These are phyloP conservation scores for Alopecurus myosuroides DNA, from an alignment of 176 grass and related monocot genomes.

Conservation along the genomic window DNA sequence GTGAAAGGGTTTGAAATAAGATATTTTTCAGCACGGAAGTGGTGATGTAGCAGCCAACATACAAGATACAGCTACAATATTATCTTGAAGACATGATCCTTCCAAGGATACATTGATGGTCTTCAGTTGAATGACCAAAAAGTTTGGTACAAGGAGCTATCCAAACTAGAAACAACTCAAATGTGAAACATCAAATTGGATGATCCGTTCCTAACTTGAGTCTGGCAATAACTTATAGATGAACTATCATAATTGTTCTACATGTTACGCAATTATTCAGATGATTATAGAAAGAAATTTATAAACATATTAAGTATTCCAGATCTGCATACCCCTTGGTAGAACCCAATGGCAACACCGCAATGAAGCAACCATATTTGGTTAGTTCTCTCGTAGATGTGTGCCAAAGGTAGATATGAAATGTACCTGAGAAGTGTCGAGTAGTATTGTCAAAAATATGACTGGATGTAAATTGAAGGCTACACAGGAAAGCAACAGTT, in stretches of 20 bases:
- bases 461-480: not conserved
- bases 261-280: not conserved
- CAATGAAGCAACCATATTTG: slow-evolving; percentile 14
- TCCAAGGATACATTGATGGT: not conserved
- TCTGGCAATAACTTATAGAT: not conserved
- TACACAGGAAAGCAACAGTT: not conserved
- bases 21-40: not conserved
- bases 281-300: not conserved
- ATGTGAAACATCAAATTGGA: not conserved
- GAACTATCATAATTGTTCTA: not conserved
- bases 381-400: slow-evolving; percentile 11
- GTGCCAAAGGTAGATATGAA: slow-evolving; percentile 14
- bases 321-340: slow-evolving; percentile 21
- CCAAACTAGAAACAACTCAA: not conserved
- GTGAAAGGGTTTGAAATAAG: not conserved
- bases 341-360: slow-evolving; percentile 11
- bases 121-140: not conserved
- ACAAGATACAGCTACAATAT: not conserved
- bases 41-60: not conserved
- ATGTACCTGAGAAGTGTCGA: not conserved
- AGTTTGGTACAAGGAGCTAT: not conserved
- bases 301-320: not conserved
- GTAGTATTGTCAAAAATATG: not conserved
- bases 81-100: not conserved
- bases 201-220: not conserved